Evolutionary conservation across 2,329 filamentous ascomycete species (phyloP).

Genomic region (Monilinia fructigena): DNA sequence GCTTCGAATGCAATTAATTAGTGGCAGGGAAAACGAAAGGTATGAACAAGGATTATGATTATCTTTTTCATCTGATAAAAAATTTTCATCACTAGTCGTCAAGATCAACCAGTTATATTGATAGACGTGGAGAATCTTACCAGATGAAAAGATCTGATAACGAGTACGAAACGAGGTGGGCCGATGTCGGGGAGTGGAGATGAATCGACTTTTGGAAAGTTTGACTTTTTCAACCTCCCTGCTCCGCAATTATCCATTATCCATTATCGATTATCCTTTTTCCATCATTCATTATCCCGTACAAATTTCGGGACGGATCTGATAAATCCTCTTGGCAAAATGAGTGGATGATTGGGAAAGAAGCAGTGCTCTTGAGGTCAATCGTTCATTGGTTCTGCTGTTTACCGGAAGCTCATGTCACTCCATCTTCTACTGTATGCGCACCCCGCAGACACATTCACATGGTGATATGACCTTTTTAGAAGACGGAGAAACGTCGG

Average conservation of each 20-base stretch:
- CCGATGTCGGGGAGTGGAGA: slow-evolving; percentile 19
- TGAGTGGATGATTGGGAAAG: background rate
- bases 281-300: background rate
- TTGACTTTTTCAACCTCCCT: background rate
- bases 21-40: background rate
- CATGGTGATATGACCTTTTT: background rate
- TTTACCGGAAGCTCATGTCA: background rate
- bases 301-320: slow-evolving; percentile 21
- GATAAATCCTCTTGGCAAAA: slow-evolving; percentile 24
- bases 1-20: background rate
- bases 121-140: background rate
- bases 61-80: slow-evolving; percentile 24
- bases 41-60: slow-evolving; percentile 20
- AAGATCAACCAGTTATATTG: slow-evolving; percentile 1
- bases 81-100: slow-evolving; percentile 12
- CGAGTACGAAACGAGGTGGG: slow-evolving; percentile 14
- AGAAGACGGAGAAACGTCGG: background rate
- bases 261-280: background rate
- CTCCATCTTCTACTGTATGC: slow-evolving; percentile 1
- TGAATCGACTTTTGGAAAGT: background rate
- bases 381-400: too few relatives aligned
- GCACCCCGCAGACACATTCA: background rate
- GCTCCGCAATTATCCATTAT: slow-evolving; percentile 13
- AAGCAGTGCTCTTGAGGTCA: background rate
- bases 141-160: slow-evolving; percentile 18